Percentiles rank a stretch among this genome's conserved stretches.
phyloP scores from a whole-genome alignment of 108 stramenopile genomes.

The Seminavis robusta region DNA sequence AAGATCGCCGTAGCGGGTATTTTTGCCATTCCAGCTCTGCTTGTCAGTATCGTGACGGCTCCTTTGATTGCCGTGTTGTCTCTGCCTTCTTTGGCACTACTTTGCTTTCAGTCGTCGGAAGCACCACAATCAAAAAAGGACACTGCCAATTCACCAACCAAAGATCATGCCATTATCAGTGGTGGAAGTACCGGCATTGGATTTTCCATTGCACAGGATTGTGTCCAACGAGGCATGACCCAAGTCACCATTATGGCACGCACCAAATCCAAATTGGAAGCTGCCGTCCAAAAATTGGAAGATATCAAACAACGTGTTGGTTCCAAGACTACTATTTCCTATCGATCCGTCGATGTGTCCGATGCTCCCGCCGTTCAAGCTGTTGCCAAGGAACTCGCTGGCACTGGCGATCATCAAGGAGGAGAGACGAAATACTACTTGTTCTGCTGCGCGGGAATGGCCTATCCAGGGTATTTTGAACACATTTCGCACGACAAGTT shows the following conservation, averaged over 20 bases:
- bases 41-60: slow-evolving; percentile 33
- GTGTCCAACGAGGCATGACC: slow-evolving; percentile 43
- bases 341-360: slow-evolving; percentile 65
- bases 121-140: neutral
- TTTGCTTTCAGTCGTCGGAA: slow-evolving; percentile 53
- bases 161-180: too few relatives aligned
- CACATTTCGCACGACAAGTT: slow-evolving; percentile 49
- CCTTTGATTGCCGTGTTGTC: slow-evolving; percentile 50
- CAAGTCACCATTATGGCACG: slow-evolving; percentile 77
- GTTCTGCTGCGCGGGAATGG: slow-evolving; percentile 78
- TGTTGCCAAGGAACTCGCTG: slow-evolving; percentile 26
- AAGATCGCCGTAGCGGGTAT: slow-evolving; percentile 41
- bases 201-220: slow-evolving; percentile 61
- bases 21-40: slow-evolving; percentile 49
- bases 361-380: slow-evolving; percentile 38
- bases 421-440: too few relatives aligned
- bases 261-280: slow-evolving; percentile 48
- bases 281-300: slow-evolving; percentile 50
- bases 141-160: slow-evolving; percentile 1
- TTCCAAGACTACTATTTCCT: neutral
- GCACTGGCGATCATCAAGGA: slow-evolving; percentile 5
- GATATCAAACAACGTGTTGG: neutral
- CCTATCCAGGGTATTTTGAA: slow-evolving; percentile 55
- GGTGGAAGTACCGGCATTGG: slow-evolving; percentile 89
- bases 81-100: slow-evolving; percentile 46